A percentile compares a stretch with the other conserved stretches of the same genome.
Conservation (phyloP, 495 filamentous ascomycete genomes). For the Penicillium tannophilum region DNA sequence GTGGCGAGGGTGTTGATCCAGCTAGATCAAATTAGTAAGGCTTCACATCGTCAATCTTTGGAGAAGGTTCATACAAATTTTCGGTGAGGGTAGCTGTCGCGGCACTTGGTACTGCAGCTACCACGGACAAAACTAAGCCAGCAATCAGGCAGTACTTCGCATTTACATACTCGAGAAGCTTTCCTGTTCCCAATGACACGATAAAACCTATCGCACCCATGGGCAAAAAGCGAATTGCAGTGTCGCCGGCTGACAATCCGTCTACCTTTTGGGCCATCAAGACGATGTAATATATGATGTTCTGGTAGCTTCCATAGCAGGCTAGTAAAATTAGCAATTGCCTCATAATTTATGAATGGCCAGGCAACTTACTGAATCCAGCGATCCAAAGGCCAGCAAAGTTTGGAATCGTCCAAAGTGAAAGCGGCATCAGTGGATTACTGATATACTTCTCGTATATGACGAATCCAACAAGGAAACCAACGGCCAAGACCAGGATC, state of each 20-base stretch:
- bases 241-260: slow-evolving; percentile 33
- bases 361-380: slow-evolving; percentile 35
- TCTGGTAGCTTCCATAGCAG: slow-evolving; percentile 42
- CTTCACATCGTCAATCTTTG: not conserved
- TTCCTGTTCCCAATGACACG: slow-evolving; percentile 38
- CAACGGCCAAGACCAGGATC: slow-evolving; percentile 43
- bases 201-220: slow-evolving; percentile 42
- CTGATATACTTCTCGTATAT: slow-evolving; percentile 36
- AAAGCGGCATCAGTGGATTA: slow-evolving; percentile 39
- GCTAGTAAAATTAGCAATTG: slow-evolving; percentile 18
- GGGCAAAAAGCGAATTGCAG: slow-evolving; percentile 38
- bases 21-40: slow-evolving; percentile 22
- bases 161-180: slow-evolving; percentile 38
- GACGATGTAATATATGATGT: slow-evolving; percentile 44
- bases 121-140: slow-evolving; percentile 31
- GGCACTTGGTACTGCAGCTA: slow-evolving; percentile 37
- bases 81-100: slow-evolving; percentile 30
- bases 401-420: slow-evolving; percentile 39
- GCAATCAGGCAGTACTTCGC: slow-evolving; percentile 37
- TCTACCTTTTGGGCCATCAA: slow-evolving; percentile 40
- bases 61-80: slow-evolving; percentile 29
- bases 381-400: slow-evolving; percentile 42
- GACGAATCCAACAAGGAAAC: slow-evolving; percentile 42
- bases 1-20: slow-evolving; percentile 41
- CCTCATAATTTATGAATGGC: not conserved